phyloP scores from a whole-genome alignment of 352 stramenopile species.

The Phytophthora europaea region DNA sequence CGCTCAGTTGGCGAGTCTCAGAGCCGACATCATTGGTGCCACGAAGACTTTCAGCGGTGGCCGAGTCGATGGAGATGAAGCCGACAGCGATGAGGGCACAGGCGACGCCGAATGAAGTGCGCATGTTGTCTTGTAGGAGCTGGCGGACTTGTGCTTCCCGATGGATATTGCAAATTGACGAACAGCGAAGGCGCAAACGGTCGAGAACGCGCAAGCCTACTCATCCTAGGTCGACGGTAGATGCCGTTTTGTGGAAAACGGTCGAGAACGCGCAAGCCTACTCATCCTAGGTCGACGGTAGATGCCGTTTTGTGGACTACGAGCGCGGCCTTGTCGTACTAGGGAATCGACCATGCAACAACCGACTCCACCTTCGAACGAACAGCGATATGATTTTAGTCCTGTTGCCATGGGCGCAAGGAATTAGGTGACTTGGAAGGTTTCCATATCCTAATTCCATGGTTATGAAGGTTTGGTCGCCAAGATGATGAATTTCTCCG shows the following conservation, averaged over 20 bases:
- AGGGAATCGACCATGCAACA: neutral
- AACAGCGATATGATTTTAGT: neutral
- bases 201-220: too few species aligned
- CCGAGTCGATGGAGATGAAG: conserved; percentile 1
- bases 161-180: conserved; percentile 16
- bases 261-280: too few species aligned
- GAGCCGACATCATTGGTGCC: conserved; percentile 2
- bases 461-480: neutral
- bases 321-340: neutral
- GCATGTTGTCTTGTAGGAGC: conserved; percentile 12
- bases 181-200: neutral
- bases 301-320: neutral
- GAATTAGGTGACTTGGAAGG: neutral
- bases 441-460: neutral
- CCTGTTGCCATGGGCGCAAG: neutral
- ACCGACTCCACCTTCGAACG: neutral
- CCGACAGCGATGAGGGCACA: neutral
- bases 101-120: neutral
- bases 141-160: neutral
- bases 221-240: too few species aligned
- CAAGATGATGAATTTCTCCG: conserved; percentile 23
- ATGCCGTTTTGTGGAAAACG: too few species aligned
- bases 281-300: too few species aligned
- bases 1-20: conserved; percentile 13
- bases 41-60: conserved; percentile 1